Conservation (phyloP, 495 filamentous ascomycete genomes). For the Hyaloscypha finlandica region DNA sequence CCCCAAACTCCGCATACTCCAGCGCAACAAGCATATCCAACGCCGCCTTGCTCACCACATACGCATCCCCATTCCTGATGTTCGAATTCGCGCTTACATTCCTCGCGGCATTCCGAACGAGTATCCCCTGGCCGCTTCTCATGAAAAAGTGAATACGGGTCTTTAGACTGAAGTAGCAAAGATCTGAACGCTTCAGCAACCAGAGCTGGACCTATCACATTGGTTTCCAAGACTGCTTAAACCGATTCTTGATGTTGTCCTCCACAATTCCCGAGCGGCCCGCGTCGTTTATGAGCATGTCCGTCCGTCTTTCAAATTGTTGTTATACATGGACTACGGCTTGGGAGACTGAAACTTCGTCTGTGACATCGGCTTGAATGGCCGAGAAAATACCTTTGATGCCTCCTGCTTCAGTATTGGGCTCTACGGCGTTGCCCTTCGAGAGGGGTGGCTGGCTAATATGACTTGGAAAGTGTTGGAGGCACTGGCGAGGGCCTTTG, state of each 20-base stretch:
- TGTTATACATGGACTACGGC: constrained; percentile 38
- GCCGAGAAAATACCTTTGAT: constrained; percentile 9
- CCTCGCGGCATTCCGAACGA: constrained; percentile 25
- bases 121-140: constrained; percentile 38
- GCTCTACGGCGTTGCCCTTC: constrained; percentile 36
- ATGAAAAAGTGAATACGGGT: constrained; percentile 41
- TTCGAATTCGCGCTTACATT: constrained; percentile 14
- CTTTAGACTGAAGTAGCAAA: constrained; percentile 36
- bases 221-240: constrained; percentile 30
- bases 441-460: constrained; percentile 35
- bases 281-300: constrained; percentile 61
- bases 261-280: constrained; percentile 40
- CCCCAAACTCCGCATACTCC: constrained; percentile 35
- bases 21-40: constrained; percentile 25
- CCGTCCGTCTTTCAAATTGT: constrained; percentile 44
- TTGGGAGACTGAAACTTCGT: constrained; percentile 40
- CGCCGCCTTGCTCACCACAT: constrained; percentile 30
- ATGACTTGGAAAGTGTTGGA: constrained; percentile 40
- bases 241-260: background rate
- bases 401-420: constrained; percentile 32
- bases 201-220: constrained; percentile 39
- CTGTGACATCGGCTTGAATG: constrained; percentile 43
- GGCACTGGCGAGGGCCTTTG: constrained; percentile 32
- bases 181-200: constrained; percentile 43
- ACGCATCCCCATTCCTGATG: constrained; percentile 11